phyloP scores from a whole-genome alignment of 495 filamentous ascomycete genomes.

The Saxophila tyrrhenica region DNA sequence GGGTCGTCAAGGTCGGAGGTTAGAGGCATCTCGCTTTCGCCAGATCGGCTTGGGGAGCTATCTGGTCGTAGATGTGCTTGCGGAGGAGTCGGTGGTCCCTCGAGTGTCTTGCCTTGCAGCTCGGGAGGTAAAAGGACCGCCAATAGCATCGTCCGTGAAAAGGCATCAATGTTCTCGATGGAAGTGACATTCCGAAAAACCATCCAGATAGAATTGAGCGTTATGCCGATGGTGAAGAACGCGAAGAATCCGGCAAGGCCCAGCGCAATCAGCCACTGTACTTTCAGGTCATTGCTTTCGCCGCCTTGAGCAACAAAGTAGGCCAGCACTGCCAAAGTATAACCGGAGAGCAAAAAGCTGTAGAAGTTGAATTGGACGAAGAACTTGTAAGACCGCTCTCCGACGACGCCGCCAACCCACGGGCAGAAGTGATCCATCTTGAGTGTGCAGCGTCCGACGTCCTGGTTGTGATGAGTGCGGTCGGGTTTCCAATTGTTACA shows the following conservation, averaged over 20 bases:
- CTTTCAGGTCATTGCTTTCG: slow-evolving; percentile 22
- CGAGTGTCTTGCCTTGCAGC: slow-evolving; percentile 3
- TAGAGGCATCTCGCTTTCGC: slow-evolving; percentile 8
- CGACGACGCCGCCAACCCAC: slow-evolving; percentile 85
- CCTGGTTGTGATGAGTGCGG: slow-evolving; percentile 71
- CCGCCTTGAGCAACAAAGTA: slow-evolving; percentile 34
- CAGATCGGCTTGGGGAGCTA: background rate
- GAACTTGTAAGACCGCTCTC: slow-evolving; percentile 76
- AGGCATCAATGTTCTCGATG: slow-evolving; percentile 60
- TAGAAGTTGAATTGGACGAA: slow-evolving; percentile 79
- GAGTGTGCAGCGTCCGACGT: slow-evolving; percentile 64
- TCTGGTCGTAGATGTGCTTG: background rate
- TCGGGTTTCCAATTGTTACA: slow-evolving; percentile 80
- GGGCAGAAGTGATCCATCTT: slow-evolving; percentile 96
- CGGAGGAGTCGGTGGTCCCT: background rate
- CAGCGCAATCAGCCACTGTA: slow-evolving; percentile 44
- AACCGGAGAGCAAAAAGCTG: slow-evolving; percentile 52
- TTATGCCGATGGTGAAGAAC: slow-evolving; percentile 66
- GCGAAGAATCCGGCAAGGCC: slow-evolving; percentile 28
- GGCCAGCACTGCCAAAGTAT: slow-evolving; percentile 49
- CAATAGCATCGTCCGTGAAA: slow-evolving; percentile 54
- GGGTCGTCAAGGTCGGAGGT: slow-evolving; percentile 20
- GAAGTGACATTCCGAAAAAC: slow-evolving; percentile 64
- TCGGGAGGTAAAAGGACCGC: slow-evolving; percentile 48
- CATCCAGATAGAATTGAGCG: slow-evolving; percentile 54